A percentile compares a stretch with the other conserved stretches of the same genome.
These are phyloP conservation scores for Metschnikowia peoriensis DNA, from an alignment of 805 yeast genomes.

Conservation along the genomic window DNA sequence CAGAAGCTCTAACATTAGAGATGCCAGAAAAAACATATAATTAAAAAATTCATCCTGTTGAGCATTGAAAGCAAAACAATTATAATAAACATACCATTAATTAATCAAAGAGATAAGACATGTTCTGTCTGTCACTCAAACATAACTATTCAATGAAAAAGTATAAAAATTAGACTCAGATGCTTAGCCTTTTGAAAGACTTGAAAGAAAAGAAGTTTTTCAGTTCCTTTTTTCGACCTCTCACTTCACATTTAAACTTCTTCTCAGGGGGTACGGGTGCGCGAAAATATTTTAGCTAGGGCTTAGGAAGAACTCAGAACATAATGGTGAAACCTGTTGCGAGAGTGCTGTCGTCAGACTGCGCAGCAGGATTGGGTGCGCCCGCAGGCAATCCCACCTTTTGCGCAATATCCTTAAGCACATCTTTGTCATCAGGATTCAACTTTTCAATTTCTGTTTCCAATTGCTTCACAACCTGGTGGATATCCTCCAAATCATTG, in stretches of 20 bases:
- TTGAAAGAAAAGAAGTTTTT: not conserved
- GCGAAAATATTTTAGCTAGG: constrained; percentile 5
- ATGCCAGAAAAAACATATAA: constrained; percentile 79
- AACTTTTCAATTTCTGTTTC: constrained; percentile 25
- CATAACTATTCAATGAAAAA: not conserved
- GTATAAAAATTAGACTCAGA: not conserved
- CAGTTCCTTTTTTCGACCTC: constrained; percentile 1
- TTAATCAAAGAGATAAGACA: not conserved
- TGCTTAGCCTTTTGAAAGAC: not conserved
- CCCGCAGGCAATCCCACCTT: constrained; percentile 12
- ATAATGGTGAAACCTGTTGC: constrained; percentile 16
- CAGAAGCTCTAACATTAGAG: constrained; percentile 83
- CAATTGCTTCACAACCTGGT: constrained; percentile 34
- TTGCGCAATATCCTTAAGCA: constrained; percentile 13
- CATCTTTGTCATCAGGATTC: constrained; percentile 16
- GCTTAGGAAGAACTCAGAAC: constrained; percentile 10
- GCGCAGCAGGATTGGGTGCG: constrained; percentile 4
- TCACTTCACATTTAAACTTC: constrained; percentile 4
- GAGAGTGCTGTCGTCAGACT: constrained; percentile 15
- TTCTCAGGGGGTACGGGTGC: constrained; percentile 13
- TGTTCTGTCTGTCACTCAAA: not conserved
- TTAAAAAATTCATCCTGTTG: constrained; percentile 36
- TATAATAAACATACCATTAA: constrained; percentile 2
- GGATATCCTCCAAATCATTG: constrained; percentile 47
- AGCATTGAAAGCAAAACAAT: constrained; percentile 2